Base-by-base conservation (phyloP, 805 yeast species). In the Myxozyma kluyveri region DNA sequence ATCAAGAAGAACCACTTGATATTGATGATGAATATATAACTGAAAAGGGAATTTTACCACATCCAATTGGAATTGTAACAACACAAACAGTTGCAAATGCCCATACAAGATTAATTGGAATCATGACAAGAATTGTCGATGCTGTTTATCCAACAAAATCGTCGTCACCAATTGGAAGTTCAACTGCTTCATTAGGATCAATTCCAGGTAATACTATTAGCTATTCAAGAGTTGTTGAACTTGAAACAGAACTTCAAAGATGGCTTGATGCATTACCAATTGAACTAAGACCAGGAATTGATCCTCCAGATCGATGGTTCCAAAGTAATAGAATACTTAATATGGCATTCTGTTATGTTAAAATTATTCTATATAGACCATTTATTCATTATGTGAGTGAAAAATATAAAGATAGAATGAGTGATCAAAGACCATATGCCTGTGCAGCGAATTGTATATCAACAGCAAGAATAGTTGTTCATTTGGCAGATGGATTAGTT, bases 1-100 rank as follows among this genome's bases (percentile, higher is more conserved):
- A 89, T 69, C 96, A 89, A 67, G 90, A 84, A 45, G 73, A 88
- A 57, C 96, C 96, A 0, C 70, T 78, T 31, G 96, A 88, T 63
- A 71, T 88, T 32, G 96, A 88, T 63, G 96, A 89, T 68, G 95
- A 88, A 61, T 84, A 84, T 63, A 83, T 89, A 50, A 86, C 93
- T 0, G 78, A 80, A 39, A 74, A 72, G n/a, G 82, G 81, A 0
- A 82, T 82, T 57, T 61, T 72, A 18, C 70, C 62, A 65, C 81
- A 65, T 61, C 69, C 69, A 69, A 78, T 74, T 54, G 80, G 72
- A 65, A 54, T 36, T 14, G 47, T 57, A 29, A 47, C 59, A 24
- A 73, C 80, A 52, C 68, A 85, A 24, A 82, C 90, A 7, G 83
- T 89, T 66, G 93, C 95, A 14, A 89, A 88, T 63, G 84, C 84